phyloP scores from a whole-genome alignment of 2,329 filamentous ascomycete species.

The Phyllosticta ampelicida region DNA sequence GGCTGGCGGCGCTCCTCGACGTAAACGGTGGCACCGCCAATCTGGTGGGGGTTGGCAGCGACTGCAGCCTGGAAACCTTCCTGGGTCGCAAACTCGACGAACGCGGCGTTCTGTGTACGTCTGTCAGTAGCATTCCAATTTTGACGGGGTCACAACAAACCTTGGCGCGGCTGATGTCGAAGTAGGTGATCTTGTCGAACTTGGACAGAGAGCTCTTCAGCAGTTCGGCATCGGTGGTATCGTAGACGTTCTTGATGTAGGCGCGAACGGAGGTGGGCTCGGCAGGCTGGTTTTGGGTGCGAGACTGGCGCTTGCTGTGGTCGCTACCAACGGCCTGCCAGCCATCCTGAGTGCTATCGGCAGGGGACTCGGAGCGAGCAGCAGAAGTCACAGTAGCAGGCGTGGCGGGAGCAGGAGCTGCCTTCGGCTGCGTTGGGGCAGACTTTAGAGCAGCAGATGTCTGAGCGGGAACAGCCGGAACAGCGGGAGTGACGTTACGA shows the following conservation, averaged over 20 bases:
- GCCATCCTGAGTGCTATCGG: constrained; percentile 40
- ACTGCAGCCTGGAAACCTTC: constrained; percentile 77
- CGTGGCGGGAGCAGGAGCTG: constrained; percentile 17
- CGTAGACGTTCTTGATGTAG: constrained; percentile 93
- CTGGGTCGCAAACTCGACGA: constrained; percentile 79
- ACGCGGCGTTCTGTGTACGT: constrained; percentile 74
- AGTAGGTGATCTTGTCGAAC: constrained; percentile 54
- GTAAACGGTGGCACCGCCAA: constrained; percentile 71
- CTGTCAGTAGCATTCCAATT: constrained; percentile 13
- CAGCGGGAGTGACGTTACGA: constrained; percentile 32
- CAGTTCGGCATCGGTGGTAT: constrained; percentile 68
- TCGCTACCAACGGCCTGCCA: constrained; percentile 79
- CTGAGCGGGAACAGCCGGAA: constrained; percentile 25
- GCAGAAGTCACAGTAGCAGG: constrained; percentile 19
- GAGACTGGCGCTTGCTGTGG: constrained; percentile 75
- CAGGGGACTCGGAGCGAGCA: constrained; percentile 18
- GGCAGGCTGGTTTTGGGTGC: constrained; percentile 54
- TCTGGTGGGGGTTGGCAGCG: constrained; percentile 71
- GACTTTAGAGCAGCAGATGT: constrained; percentile 24
- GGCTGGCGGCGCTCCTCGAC: constrained; percentile 78
- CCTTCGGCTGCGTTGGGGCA: constrained; percentile 10
- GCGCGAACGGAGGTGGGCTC: constrained; percentile 71
- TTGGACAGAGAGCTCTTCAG: constrained; percentile 60
- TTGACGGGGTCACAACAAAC: constrained; percentile 39
- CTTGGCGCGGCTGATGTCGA: constrained; percentile 60